Evolutionary conservation across 2,329 filamentous ascomycete species (phyloP), one percentile per base, ranked within the genome.

Genomic region (Hymenoscyphus occultus): DNA sequence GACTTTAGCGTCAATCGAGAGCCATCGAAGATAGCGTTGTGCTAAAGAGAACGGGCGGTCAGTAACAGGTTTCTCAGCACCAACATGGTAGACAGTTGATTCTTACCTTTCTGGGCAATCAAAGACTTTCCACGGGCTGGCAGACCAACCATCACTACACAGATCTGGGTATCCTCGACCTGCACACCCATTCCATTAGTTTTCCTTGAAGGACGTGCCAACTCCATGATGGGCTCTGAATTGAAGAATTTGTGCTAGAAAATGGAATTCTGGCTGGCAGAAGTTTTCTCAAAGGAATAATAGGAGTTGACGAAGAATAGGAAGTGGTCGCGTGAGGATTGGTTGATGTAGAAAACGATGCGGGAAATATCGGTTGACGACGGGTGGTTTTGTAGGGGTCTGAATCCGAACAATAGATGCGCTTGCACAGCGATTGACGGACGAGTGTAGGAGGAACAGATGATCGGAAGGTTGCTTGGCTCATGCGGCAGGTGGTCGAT

Each of bases 131-230:
- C 95, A 72, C 95, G 85, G 67, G 95, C 95, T 63, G 95, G 95
- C 76, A 99, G 84, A 71, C 95, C 95, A 67, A 99, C 95, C 95
- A 99, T 98, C 74, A 99, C 93, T 70, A 99, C 93, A 78, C 94
- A 98, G 81, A 99, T 96, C 78, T 91, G 92, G 67, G 92, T 94
- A 79, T 97, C 93, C 82, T 98, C 94, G 73, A 91, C 91, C 91
- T 96, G 90, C 70, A 93, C 85, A 74, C 89, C 90, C 73, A 86
- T 80, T 71, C 90, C 88, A 77, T 88, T 88, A 82, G 82, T 72
- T 64, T 69, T 75, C 59, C 64, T 71, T 62, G 61, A 68, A n/a
- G 71, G 69, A 51, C 69, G 68, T 51, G 68, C 65, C 61, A 71
- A 65, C 65, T 70, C 69, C 69, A 69, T 68, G 28, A 39, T 71